Conservation (phyloP, 768 basidiomycete species). For the Gymnopilus junonius region DNA sequence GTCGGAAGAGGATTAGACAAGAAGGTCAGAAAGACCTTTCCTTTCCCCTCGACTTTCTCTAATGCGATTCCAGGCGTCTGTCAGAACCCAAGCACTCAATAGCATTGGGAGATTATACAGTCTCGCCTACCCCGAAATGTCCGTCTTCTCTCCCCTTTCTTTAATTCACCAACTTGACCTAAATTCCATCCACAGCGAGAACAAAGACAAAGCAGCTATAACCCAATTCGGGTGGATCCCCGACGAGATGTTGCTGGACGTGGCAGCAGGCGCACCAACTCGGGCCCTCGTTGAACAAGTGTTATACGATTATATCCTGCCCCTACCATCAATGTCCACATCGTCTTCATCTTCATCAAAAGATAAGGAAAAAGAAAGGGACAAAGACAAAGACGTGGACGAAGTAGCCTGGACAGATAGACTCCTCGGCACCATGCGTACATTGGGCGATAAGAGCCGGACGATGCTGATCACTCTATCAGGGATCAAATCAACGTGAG, state of each 20-base stretch:
- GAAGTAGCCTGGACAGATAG: conserved; percentile 88
- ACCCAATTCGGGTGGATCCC: conserved; percentile 95
- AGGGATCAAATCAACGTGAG: conserved; percentile 66
- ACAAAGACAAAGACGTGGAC: conserved; percentile 61
- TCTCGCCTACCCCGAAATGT: conserved; percentile 91
- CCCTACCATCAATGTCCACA: conserved; percentile 61
- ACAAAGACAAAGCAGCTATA: conserved; percentile 71
- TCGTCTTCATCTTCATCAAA: conserved; percentile 48
- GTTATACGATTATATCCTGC: conserved; percentile 78
- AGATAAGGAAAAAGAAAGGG: conserved; percentile 67
- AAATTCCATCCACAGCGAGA: conserved; percentile 59
- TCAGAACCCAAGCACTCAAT: conserved; percentile 77
- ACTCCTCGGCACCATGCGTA: conserved; percentile 71
- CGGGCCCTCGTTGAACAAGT: conserved; percentile 74
- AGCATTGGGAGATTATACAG: conserved; percentile 79
- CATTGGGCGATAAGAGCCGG: conserved; percentile 63
- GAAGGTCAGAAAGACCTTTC: conserved; percentile 56
- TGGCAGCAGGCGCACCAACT: conserved; percentile 56
- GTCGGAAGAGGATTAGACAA: conserved; percentile 82
- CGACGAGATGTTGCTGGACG: conserved; percentile 62
- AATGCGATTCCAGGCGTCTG: conserved; percentile 46
- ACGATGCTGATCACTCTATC: conserved; percentile 63
- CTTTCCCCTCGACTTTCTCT: not conserved
- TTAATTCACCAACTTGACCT: not conserved
- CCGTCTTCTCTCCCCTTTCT: conserved; percentile 32